Evolutionary conservation across 257 asterid genomes (phyloP), one percentile per base, ranked within the genome.

Genomic region (Solanum bukasovii): DNA sequence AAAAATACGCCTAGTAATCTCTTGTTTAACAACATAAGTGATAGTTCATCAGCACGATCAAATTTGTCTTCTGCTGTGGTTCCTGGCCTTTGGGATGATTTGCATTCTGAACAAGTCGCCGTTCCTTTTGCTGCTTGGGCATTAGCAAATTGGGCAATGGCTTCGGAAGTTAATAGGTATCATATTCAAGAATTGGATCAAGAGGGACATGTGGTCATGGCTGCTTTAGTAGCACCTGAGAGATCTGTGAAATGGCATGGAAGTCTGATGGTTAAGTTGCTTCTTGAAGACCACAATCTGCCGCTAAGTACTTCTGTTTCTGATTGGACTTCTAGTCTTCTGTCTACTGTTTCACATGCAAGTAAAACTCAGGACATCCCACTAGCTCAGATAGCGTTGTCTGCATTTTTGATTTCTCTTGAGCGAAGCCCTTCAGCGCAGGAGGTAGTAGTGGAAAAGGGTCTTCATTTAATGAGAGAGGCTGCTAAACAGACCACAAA

Each of bases 61-160:
- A 93, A 91, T 72, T 87, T 92, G 87, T 89, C 96, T 79, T 93
- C 97, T 44, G 90, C 93, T 40, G 98, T 96, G 82, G 94, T 97
- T 86, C 98, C 99, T 88, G 99, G 99, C 70, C 98, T 97, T 84
- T 97, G 99, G 99, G 99, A 97, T 93, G 99, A 97, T 94, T 93
- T 97, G 92, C 94, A 97, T 88, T 97, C 94, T 85, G 97, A 96
- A 88, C 98, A 96, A 87, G 98, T 97, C 35, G 99, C 99, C 6
- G 98, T 97, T 84, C 99, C 99, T 13, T 97, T 97, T 90, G 99
- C 99, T 91, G 97, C 99, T 40, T 97, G 99, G 99, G 99, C 99
- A 59, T 93, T 97, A 87, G 99, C 98, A 44, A 97, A 94, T 89
- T 97, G 99, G 99, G 99, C 99, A 81, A 95, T 93, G 98, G 98